Evolutionary conservation across 768 basidiomycete genomes (phyloP), one percentile per base, ranked within the genome.

Genomic region (Chalciporus sphaerocephalus): DNA sequence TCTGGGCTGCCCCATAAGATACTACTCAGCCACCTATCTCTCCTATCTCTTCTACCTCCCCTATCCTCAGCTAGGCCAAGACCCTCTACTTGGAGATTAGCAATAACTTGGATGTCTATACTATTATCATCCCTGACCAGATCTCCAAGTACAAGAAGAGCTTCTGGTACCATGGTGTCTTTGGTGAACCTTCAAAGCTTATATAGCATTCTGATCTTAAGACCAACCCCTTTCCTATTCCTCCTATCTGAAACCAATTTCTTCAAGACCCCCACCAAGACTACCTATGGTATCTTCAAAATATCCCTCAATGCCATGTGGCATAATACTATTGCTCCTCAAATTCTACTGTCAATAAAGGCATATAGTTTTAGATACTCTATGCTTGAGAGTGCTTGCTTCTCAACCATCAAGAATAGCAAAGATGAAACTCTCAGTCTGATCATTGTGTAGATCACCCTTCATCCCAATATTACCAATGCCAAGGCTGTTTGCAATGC

Each of bases 241-340:
- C 63, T 5, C 53, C 42, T 24, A 38, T 12, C 52, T 40, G 40
- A 40, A 40, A 45, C 40, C 15, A 37, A 18, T 34, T 22, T 27
- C 46, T 7, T 28, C 67, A 51, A 62, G 62, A 38, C 38, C 40
- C 53, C 69, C 10, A 11, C 10, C 6, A 28, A 70, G 61, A 58
- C 67, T 20, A 49, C 53, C 38, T 47, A 56, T 36, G 70, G 66
- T 21, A 66, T 69, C 50, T 65, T 62, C 53, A 34, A 48, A 37
- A 69, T 63, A 36, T 57, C 56, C n/a, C 69, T 71, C 51, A 71
- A 69, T 50, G 36, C 16, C 13, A 66, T 67, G 13, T 69, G 69
- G 69, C 34, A 60, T 47, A n/a, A n/a, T n/a, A 57, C 48, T 41
- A 62, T 69, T 48, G 60, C 47, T 62, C 61, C 66, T 40, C 33